Base-by-base conservation (phyloP, 2,329 filamentous ascomycete genomes). In the Pseudocercospora cruenta region DNA sequence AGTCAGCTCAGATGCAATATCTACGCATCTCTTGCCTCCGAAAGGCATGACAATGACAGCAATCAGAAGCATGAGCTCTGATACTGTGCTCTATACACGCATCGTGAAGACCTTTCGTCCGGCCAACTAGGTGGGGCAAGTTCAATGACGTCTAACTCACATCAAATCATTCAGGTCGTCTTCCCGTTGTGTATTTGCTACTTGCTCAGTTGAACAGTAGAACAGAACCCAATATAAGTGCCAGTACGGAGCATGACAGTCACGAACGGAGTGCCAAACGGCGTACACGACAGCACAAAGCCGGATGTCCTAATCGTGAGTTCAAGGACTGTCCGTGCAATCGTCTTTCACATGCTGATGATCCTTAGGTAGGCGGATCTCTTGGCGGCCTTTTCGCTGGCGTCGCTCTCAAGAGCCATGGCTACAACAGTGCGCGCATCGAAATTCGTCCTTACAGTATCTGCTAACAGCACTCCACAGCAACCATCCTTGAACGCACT, bases 401-500 rank as follows among this genome's bases (percentile, higher is more conserved):
- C 24, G 67, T 70, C n/a, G 73, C 72, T 19, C 62, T 74, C 33
- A 73, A 72, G 57, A 62, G 47, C 16, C 72, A 74, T 66, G 73
- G 72, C 65, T 73, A 74, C 61, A 73, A 75, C 60, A 74, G 66
- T 67, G 47, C 14, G 58, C 57, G 10, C 28, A 21, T 14, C 12
- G 10, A 22, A 24, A 54, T 36, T 55, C 24, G n/a, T 12, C 14
- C 39, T 33, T 31, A 19, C 6, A 36, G 12, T 22, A 39, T n/a
- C 14, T 19, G 39, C 60, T 65, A 39, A 61, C 33, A 16, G 4
- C 16, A 16, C 33, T 36, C 24, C 4, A 21, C 51, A 55, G 61
- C 67, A 2, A 65, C 59, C 2, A 62, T 68, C 33, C 75, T 83
- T 1, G 81, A 83, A 68, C 73, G 82, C 14, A 81, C 80, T 58